These are phyloP conservation scores for Ganoderma lingzhi DNA, from an alignment of 1,284 basidiomycete genomes.

Conservation along the genomic window DNA sequence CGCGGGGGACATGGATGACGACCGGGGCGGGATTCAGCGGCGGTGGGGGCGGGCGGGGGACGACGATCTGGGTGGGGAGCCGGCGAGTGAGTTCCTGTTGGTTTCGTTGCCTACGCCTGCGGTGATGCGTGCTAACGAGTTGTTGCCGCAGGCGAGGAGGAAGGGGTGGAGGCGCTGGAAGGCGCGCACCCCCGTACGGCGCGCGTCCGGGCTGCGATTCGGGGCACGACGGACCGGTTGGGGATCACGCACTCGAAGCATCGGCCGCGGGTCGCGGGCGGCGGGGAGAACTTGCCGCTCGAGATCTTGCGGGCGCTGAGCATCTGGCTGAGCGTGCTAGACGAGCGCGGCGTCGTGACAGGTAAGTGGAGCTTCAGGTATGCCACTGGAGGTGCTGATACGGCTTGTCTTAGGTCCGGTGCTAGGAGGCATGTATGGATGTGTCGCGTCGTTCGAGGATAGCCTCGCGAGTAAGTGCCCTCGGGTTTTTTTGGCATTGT, in stretches of 20 bases:
- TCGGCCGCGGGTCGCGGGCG: slow-evolving; percentile 47
- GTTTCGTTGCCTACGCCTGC: background rate
- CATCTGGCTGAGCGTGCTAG: slow-evolving; percentile 65
- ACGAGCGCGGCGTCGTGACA: slow-evolving; percentile 61
- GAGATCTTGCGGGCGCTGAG: slow-evolving; percentile 62
- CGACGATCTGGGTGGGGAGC: background rate
- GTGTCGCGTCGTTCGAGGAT: slow-evolving; percentile 61
- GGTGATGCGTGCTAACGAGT: background rate
- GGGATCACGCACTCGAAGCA: slow-evolving; percentile 43
- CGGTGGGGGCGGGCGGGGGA: slow-evolving; percentile 46
- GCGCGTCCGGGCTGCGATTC: slow-evolving; percentile 4
- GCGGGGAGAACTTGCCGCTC: slow-evolving; percentile 56
- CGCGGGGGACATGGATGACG: slow-evolving; percentile 2
- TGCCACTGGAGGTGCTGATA: background rate
- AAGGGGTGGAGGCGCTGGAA: background rate
- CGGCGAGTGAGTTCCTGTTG: background rate
- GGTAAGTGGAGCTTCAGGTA: slow-evolving; percentile 36
- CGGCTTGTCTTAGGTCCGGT: slow-evolving; percentile 49
- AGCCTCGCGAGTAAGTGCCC: slow-evolving; percentile 54
- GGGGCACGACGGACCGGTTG: slow-evolving; percentile 15
- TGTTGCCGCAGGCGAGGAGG: background rate
- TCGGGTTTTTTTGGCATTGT: background rate
- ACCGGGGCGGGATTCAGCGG: slow-evolving; percentile 32
- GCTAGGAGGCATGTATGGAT: slow-evolving; percentile 59
- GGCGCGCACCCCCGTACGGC: slow-evolving; percentile 10